These are phyloP conservation scores for Globisporangium viniferum DNA, from an alignment of 352 stramenopile species.

Conservation along the genomic window DNA sequence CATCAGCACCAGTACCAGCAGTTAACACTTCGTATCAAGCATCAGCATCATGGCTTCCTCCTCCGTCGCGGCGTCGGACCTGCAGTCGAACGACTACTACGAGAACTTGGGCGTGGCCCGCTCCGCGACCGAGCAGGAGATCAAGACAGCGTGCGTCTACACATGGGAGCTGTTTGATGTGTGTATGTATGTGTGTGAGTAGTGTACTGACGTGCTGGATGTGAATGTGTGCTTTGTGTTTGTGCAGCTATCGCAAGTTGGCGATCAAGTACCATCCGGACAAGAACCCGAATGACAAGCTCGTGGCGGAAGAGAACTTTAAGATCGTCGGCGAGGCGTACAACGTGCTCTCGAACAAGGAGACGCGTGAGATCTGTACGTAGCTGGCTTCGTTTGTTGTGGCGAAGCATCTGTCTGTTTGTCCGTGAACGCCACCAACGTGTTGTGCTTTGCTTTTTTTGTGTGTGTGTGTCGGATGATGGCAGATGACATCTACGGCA, in stretches of 20 bases:
- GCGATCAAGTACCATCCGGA: conserved; percentile 93
- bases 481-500: conserved; percentile 91
- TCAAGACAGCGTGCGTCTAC: conserved; percentile 79
- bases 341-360: conserved; percentile 90
- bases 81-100: conserved; percentile 82
- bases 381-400: not conserved
- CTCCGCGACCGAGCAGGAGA: conserved; percentile 67
- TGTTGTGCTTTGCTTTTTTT: not conserved
- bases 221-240: conserved; percentile 2
- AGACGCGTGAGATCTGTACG: conserved; percentile 89
- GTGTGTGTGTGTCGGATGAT: not conserved
- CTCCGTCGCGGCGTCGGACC: conserved; percentile 34
- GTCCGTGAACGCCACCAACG: not conserved
- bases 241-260: conserved; percentile 83
- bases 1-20: not conserved
- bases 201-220: not conserved
- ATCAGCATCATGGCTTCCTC: conserved; percentile 6
- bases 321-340: conserved; percentile 94
- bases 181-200: not conserved
- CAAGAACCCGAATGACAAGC: conserved; percentile 87
- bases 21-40: not conserved
- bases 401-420: not conserved
- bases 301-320: conserved; percentile 89
- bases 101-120: conserved; percentile 78
- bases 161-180: not conserved